Conservation (phyloP, 1,139 yeast genomes). For the Lodderomyces pseudojiufengensis region DNA sequence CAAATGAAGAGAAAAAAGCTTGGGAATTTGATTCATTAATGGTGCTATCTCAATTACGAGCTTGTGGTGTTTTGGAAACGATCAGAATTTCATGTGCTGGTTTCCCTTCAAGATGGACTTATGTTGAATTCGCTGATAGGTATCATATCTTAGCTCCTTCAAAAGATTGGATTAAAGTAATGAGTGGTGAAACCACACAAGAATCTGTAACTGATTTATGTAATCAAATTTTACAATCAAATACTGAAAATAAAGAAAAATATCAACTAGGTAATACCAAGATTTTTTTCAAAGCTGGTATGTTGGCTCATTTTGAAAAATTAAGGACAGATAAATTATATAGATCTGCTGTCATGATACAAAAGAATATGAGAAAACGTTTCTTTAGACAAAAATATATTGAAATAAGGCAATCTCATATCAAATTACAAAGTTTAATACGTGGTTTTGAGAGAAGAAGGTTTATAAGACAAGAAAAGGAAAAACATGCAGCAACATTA, state of each 20-base stretch:
- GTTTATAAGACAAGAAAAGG: conserved; percentile 55
- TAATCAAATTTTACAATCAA: conserved; percentile 57
- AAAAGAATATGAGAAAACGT: conserved; percentile 73
- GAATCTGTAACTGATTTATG: conserved; percentile 64
- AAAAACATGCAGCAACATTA: conserved; percentile 59
- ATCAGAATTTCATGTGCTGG: conserved; percentile 97
- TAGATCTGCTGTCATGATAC: conserved; percentile 78
- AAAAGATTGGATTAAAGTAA: conserved; percentile 60
- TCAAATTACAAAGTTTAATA: conserved; percentile 54
- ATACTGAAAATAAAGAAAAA: conserved; percentile 61
- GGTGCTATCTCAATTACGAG: conserved; percentile 93
- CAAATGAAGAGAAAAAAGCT: conserved; percentile 88
- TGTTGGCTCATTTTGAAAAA: conserved; percentile 88
- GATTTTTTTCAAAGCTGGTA: conserved; percentile 94
- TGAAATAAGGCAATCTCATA: conserved; percentile 53
- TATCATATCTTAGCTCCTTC: conserved; percentile 81
- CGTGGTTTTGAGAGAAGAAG: conserved; percentile 64
- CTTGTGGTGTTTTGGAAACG: conserved; percentile 98
- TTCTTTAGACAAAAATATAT: conserved; percentile 61
- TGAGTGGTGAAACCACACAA: conserved; percentile 53
- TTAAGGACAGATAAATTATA: conserved; percentile 74
- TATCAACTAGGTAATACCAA: conserved; percentile 88
- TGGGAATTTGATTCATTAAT: conserved; percentile 95
- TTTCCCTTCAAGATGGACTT: conserved; percentile 95
- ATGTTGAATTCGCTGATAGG: conserved; percentile 87